These are phyloP conservation scores for Hypoxylon subgilvum DNA, from an alignment of 495 filamentous ascomycete genomes.

Conservation along the genomic window DNA sequence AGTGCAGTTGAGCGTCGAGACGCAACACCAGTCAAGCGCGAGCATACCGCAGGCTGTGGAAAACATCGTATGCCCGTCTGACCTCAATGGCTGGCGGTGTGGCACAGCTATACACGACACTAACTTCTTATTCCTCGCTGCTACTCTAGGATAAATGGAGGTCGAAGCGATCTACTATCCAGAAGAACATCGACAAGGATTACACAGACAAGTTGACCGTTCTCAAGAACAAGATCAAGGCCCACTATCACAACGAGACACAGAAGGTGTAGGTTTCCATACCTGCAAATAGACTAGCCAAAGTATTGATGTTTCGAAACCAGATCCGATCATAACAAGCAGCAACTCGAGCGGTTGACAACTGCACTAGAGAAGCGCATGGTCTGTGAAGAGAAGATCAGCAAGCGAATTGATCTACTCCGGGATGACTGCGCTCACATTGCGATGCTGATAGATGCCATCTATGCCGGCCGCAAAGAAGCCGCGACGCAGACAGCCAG, in stretches of 20 bases:
- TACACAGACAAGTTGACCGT: slow-evolving; percentile 5
- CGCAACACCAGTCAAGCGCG: slow-evolving; percentile 7
- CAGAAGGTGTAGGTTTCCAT: slow-evolving; percentile 19
- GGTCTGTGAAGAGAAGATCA: slow-evolving; percentile 28
- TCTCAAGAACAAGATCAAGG: slow-evolving; percentile 22
- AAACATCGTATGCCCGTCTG: slow-evolving; percentile 26
- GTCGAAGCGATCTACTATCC: slow-evolving; percentile 22
- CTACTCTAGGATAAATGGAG: slow-evolving; percentile 28
- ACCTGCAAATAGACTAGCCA: not conserved
- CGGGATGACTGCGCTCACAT: slow-evolving; percentile 30
- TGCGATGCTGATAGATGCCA: slow-evolving; percentile 29
- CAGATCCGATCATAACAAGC: slow-evolving; percentile 15
- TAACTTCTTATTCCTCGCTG: slow-evolving; percentile 1
- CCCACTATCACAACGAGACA: slow-evolving; percentile 9
- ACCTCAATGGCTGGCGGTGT: not conserved
- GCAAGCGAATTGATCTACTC: slow-evolving; percentile 10
- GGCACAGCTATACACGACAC: not conserved
- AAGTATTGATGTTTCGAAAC: not conserved
- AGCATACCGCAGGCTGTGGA: slow-evolving; percentile 29
- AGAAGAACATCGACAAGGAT: slow-evolving; percentile 27
- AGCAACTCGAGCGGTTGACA: slow-evolving; percentile 13
- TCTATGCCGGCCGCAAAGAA: slow-evolving; percentile 31
- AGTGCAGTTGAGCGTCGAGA: slow-evolving; percentile 5
- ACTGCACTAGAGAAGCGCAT: slow-evolving; percentile 22
- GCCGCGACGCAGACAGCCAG: slow-evolving; percentile 11